phyloP scores from a whole-genome alignment of 2,329 filamentous ascomycete genomes.

The Lasiodiplodia sp. region DNA sequence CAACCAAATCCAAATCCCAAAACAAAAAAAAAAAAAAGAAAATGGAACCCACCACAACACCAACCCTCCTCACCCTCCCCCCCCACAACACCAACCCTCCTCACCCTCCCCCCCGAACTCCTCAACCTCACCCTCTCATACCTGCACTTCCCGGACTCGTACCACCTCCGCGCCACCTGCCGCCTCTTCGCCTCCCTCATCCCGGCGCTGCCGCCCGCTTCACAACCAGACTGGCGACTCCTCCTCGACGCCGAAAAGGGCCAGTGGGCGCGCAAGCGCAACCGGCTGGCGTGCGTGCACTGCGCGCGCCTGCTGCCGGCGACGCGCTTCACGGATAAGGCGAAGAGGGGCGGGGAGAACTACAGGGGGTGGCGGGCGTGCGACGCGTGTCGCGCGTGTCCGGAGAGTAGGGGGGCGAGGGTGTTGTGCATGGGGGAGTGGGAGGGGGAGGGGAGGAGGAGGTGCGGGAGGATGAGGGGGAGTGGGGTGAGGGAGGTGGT shows the following conservation, averaged over 20 bases:
- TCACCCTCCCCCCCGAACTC: constrained; percentile 11
- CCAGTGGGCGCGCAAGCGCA: not conserved
- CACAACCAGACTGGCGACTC: not conserved
- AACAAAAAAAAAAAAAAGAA: not conserved
- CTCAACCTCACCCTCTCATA: not conserved
- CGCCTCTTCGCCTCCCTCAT: not conserved
- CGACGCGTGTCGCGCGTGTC: no score
- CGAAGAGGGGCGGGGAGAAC: not conserved
- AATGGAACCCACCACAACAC: not conserved
- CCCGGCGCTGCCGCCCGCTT: not conserved
- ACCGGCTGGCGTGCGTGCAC: not conserved
- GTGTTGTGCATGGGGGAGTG: not conserved
- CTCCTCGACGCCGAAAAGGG: constrained; percentile 1
- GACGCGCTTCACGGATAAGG: not conserved
- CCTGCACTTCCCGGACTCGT: not conserved
- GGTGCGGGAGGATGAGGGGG: not conserved
- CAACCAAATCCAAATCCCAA: no score
- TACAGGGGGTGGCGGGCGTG: not conserved
- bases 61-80: not conserved
- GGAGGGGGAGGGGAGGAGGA: not conserved
- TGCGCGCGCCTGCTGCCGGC: constrained; percentile 12
- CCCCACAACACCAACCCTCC: not conserved
- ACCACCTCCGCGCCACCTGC: constrained; percentile 17
- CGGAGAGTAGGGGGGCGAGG: not conserved
- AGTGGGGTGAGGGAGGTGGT: not conserved